A percentile compares a stretch with the other conserved stretches of the same genome.
Conservation (phyloP, 2,329 filamentous ascomycete genomes). For the Penicillium sp. region DNA sequence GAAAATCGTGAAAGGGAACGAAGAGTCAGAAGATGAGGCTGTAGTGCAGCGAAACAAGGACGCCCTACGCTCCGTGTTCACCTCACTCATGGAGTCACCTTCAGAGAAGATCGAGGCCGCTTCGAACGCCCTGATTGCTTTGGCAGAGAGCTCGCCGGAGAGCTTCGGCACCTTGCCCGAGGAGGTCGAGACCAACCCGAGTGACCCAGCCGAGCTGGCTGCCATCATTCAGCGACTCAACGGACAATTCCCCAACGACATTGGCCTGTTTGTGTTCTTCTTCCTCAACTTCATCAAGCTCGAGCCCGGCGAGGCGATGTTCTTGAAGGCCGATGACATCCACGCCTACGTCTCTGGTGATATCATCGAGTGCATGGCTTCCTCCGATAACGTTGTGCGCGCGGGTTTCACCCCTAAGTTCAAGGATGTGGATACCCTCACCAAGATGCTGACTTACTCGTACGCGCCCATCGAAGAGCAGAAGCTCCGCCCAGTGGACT, state of each 20-base stretch:
- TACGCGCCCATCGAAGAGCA: conserved; percentile 94
- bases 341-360: conserved; percentile 79
- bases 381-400: conserved; percentile 97
- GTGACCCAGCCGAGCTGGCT: conserved; percentile 61
- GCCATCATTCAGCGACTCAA: conserved; percentile 76
- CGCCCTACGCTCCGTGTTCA: conserved; percentile 73
- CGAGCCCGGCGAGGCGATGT: conserved; percentile 87
- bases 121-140: conserved; percentile 66
- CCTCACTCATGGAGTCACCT: conserved; percentile 74
- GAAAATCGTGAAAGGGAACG: conserved; percentile 56
- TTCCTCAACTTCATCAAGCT: conserved; percentile 95
- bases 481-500: conserved; percentile 84
- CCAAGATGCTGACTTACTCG: conserved; percentile 89
- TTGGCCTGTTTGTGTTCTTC: conserved; percentile 93
- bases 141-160: conserved; percentile 66
- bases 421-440: conserved; percentile 89
- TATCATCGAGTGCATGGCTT: conserved; percentile 98
- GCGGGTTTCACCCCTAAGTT: conserved; percentile 98
- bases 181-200: conserved; percentile 36
- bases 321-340: conserved; percentile 93
- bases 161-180: conserved; percentile 65
- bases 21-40: conserved; percentile 47
- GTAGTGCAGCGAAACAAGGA: conserved; percentile 68
- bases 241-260: conserved; percentile 80
- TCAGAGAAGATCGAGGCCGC: conserved; percentile 64